These are phyloP conservation scores for Claviceps pazoutovae DNA, from an alignment of 2,329 filamentous ascomycete species.

Conservation along the genomic window DNA sequence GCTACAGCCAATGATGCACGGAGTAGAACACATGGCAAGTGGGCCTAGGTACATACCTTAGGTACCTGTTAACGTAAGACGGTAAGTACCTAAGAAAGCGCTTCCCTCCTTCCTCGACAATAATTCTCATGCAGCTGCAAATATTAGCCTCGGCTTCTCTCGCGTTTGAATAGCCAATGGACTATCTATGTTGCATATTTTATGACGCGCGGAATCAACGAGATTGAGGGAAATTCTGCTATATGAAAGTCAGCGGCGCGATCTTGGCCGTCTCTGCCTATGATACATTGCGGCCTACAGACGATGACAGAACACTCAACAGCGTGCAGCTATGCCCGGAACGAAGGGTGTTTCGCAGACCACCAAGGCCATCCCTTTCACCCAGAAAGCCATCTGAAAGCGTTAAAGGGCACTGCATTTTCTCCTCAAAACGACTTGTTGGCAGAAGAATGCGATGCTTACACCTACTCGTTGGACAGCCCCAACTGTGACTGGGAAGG, in stretches of 20 bases:
- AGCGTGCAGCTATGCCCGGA: constrained; percentile 12
- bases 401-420: constrained; percentile 7
- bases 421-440: neutral
- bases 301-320: neutral
- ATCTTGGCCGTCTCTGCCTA: neutral
- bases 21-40: too few relatives aligned
- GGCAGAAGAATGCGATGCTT: neutral
- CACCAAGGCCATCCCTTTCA: constrained; percentile 14
- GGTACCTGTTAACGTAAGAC: neutral
- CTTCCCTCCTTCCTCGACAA: neutral
- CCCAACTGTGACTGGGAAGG: neutral
- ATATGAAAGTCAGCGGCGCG: neutral
- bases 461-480: neutral
- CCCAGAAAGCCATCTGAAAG: constrained; percentile 11
- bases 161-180: neutral
- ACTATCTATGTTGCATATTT: neutral
- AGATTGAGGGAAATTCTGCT: neutral
- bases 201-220: neutral
- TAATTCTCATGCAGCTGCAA: neutral
- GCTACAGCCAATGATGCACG: too few relatives aligned
- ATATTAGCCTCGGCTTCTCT: neutral
- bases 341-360: constrained; percentile 14
- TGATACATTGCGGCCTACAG: neutral
- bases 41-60: too few relatives aligned
- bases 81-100: neutral